Conservation (phyloP, 352 stramenopile genomes). For the Phytophthora macrochlamydospora region DNA sequence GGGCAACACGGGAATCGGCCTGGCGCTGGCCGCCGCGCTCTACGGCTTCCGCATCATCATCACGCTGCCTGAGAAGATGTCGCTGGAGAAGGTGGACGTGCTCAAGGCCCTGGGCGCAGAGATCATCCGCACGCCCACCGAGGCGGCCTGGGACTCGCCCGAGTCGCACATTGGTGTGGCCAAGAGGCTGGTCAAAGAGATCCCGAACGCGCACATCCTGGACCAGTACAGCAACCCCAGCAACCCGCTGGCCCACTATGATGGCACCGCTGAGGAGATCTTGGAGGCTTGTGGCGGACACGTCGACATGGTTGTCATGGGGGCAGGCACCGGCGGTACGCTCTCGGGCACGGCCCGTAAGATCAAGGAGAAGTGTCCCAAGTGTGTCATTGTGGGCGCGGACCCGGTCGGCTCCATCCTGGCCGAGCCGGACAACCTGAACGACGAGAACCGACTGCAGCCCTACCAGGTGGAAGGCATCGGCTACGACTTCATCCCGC, state of each 20-base stretch:
- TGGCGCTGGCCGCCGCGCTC: constrained; percentile 96
- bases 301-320: constrained; percentile 95
- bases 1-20: constrained; percentile 98
- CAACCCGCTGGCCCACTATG: constrained; percentile 96
- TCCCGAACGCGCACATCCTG: constrained; percentile 96
- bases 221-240: constrained; percentile 97
- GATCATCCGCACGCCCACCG: constrained; percentile 96
- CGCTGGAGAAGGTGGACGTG: constrained; percentile 96
- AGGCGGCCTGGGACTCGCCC: constrained; percentile 95
- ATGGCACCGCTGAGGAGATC: constrained; percentile 96
- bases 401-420: constrained; percentile 95
- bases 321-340: constrained; percentile 95
- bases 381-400: constrained; percentile 86
- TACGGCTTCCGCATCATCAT: constrained; percentile 97
- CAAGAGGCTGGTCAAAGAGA: constrained; percentile 92
- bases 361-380: constrained; percentile 93
- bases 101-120: constrained; percentile 95
- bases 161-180: constrained; percentile 96
- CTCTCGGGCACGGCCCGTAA: constrained; percentile 94
- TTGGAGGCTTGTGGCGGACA: constrained; percentile 92
- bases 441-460: constrained; percentile 91
- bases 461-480: constrained; percentile 97
- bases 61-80: constrained; percentile 96
- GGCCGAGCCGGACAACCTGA: constrained; percentile 91
- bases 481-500: constrained; percentile 97